Conservation (phyloP, 495 filamentous ascomycete genomes). For the Trichocladium antarcticum region DNA sequence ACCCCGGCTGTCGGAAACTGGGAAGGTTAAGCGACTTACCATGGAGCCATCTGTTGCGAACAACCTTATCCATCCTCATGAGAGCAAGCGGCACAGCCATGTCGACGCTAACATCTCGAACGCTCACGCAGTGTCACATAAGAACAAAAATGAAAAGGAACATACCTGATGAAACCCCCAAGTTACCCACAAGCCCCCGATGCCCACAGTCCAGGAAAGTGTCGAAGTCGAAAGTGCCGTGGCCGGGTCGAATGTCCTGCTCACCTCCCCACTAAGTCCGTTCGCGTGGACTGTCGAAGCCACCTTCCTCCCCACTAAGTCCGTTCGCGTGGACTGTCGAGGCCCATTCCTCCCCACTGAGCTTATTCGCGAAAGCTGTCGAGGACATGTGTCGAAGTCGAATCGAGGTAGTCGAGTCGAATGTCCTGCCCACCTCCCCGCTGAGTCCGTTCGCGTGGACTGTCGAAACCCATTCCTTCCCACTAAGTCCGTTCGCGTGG, state of each 20-base stretch:
- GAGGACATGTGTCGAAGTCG: background rate
- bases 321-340: background rate
- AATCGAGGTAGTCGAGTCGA: too few relatives aligned
- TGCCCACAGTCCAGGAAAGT: too few relatives aligned
- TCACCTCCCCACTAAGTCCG: too few relatives aligned
- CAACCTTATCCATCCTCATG: background rate
- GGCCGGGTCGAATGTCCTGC: too few relatives aligned
- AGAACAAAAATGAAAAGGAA: background rate
- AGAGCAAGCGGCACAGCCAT: slow-evolving; percentile 3
- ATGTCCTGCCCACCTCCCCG: too few relatives aligned
- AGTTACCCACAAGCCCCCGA: too few relatives aligned
- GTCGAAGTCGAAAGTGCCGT: too few relatives aligned
- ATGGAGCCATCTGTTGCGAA: background rate
- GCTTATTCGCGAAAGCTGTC: background rate
- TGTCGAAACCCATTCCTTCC: too few relatives aligned
- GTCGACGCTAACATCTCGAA: slow-evolving; percentile 31
- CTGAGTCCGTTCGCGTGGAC: too few relatives aligned
- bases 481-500: background rate
- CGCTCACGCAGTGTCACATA: slow-evolving; percentile 27
- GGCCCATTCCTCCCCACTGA: background rate
- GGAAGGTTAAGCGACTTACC: too few relatives aligned
- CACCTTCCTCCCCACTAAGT: background rate
- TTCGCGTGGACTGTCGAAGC: too few relatives aligned
- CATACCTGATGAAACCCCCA: background rate
- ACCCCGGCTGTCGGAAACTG: too few relatives aligned